These are phyloP conservation scores for Asterochloris erici DNA, from an alignment of 139 green algal genomes.

Conservation along the genomic window DNA sequence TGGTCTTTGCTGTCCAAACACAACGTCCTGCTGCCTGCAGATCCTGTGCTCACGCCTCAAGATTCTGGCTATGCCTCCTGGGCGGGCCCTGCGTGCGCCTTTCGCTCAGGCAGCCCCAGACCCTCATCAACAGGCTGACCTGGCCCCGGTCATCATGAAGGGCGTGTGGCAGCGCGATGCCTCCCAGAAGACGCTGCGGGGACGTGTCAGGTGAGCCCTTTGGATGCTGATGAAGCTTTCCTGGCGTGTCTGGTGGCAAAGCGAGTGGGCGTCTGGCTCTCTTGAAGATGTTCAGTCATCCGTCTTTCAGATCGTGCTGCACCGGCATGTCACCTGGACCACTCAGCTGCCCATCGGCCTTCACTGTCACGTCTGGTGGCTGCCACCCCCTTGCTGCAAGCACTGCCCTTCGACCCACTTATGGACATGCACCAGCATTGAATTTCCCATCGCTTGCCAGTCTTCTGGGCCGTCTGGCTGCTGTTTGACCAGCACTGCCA, in stretches of 20 bases:
- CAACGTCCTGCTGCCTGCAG: conserved; percentile 27
- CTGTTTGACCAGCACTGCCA: no score
- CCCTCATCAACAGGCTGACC: conserved; percentile 30
- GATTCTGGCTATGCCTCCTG: conserved; percentile 57
- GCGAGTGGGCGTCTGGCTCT: not conserved
- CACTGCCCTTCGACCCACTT: no score
- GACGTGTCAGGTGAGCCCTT: conserved; percentile 45
- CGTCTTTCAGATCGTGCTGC: not conserved
- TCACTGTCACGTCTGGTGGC: no score
- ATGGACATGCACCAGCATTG: no score
- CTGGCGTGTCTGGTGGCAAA: not conserved
- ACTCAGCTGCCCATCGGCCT: no score
- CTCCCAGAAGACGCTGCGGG: conserved; percentile 45
- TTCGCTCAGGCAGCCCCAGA: conserved; percentile 8
- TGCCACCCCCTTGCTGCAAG: no score
- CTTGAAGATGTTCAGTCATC: not conserved
- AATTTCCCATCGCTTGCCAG: no score
- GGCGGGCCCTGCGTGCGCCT: conserved; percentile 31
- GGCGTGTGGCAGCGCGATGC: conserved; percentile 59
- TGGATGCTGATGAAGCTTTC: not conserved
- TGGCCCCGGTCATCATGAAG: conserved; percentile 63
- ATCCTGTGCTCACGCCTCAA: conserved; percentile 70
- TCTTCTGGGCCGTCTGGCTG: no score
- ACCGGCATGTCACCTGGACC: not conserved
- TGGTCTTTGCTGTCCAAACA: not conserved